A percentile compares a stretch with the other conserved stretches of the same genome.
These are phyloP conservation scores for Ilex paraguariensis DNA, from an alignment of 305 asterid species.

Conservation along the genomic window DNA sequence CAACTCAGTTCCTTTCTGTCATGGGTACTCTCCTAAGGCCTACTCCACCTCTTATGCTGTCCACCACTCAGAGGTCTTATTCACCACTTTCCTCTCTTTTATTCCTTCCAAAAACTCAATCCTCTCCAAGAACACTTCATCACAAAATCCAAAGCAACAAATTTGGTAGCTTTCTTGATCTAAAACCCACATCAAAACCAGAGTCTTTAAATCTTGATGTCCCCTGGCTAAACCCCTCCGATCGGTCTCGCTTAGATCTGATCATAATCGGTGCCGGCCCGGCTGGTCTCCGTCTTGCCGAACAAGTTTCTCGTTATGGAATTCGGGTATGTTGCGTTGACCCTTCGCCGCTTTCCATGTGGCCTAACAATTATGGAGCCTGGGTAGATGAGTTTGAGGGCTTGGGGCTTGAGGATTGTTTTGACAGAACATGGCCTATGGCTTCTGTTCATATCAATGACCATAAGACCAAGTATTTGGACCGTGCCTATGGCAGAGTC, in stretches of 20 bases:
- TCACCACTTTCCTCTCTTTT: constrained; percentile 22
- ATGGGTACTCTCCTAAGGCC: constrained; percentile 48
- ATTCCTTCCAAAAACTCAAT: constrained; percentile 12
- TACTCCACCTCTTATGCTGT: constrained; percentile 32
- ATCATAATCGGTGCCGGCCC: constrained; percentile 87
- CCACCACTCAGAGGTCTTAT: constrained; percentile 23
- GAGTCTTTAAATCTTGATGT: constrained; percentile 47
- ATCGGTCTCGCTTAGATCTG: constrained; percentile 54
- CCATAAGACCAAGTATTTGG: constrained; percentile 53
- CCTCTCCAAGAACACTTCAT: constrained; percentile 21
- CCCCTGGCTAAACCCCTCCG: constrained; percentile 50
- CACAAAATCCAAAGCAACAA: constrained; percentile 28
- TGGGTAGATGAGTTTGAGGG: constrained; percentile 88
- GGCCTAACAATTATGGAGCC: constrained; percentile 89
- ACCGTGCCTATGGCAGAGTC: constrained; percentile 74
- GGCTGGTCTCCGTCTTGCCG: constrained; percentile 81
- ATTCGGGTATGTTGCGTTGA: constrained; percentile 79
- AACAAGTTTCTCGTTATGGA: constrained; percentile 58
- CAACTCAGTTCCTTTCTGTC: constrained; percentile 9
- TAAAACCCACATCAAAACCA: constrained; percentile 57
- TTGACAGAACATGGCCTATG: constrained; percentile 75
- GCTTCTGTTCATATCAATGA: constrained; percentile 53
- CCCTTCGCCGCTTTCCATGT: constrained; percentile 81
- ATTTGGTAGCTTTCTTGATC: constrained; percentile 52
- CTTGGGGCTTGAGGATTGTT: constrained; percentile 59